Conservation (phyloP, 352 stramenopile species). For the Phytopythium chamaehyphon region DNA sequence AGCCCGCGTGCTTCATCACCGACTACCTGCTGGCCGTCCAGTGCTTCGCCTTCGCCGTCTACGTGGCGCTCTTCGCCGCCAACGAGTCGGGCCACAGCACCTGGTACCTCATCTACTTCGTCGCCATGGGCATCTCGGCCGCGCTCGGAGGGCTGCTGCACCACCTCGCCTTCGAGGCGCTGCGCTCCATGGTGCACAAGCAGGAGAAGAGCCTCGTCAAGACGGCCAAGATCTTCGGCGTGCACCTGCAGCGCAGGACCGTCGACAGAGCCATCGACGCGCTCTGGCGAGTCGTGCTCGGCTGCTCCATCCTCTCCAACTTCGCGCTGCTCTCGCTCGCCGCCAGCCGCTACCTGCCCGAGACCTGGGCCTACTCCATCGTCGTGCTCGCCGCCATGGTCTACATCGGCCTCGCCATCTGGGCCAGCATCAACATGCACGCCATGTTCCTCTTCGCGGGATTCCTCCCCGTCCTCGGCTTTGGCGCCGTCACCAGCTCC, state of each 20-base stretch:
- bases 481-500: constrained; percentile 65
- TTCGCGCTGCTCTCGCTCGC: constrained; percentile 78
- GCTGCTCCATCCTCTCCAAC: constrained; percentile 81
- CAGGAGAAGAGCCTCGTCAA: constrained; percentile 63
- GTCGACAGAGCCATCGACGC: constrained; percentile 72
- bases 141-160: constrained; percentile 74
- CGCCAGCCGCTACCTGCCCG: constrained; percentile 67
- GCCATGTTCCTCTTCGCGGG: constrained; percentile 77
- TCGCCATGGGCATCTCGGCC: constrained; percentile 76
- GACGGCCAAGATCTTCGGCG: constrained; percentile 69
- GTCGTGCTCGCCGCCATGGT: constrained; percentile 58
- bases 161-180: constrained; percentile 77
- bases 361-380: constrained; percentile 72
- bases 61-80: constrained; percentile 69
- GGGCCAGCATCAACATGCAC: constrained; percentile 82
- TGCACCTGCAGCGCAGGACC: constrained; percentile 59
- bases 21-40: constrained; percentile 83
- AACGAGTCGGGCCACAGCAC: constrained; percentile 42
- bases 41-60: constrained; percentile 78
- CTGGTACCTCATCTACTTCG: constrained; percentile 88
- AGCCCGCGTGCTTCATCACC: constrained; percentile 86
- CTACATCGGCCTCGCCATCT: constrained; percentile 72
- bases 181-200: constrained; percentile 64
- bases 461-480: constrained; percentile 80
- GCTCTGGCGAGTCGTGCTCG: constrained; percentile 80